A percentile compares a stretch with the other conserved stretches of the same genome.
Conservation (phyloP, 148 eudicot genomes). For the Diospyros lotus region DNA sequence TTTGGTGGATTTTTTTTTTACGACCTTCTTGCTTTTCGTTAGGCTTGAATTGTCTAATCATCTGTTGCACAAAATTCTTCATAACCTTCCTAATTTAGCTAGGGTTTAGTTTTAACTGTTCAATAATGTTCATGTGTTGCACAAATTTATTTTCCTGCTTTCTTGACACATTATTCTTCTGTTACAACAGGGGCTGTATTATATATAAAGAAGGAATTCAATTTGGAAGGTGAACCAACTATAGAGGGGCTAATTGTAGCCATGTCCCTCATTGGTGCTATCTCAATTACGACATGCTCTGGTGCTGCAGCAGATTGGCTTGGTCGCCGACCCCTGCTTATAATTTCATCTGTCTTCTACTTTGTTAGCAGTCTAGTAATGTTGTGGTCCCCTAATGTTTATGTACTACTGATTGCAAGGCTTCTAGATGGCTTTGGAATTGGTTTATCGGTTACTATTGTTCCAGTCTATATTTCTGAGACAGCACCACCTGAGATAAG, state of each 20-base stretch:
- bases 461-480: slow-evolving; percentile 28
- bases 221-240: slow-evolving; percentile 22
- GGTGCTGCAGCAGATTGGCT: slow-evolving; percentile 20
- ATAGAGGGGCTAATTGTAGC: slow-evolving; percentile 31
- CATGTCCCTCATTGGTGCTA: slow-evolving; percentile 30
- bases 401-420: slow-evolving; percentile 25
- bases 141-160: background rate
- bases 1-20: background rate
- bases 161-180: background rate
- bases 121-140: background rate
- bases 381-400: slow-evolving; percentile 28
- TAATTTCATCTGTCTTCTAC: slow-evolving; percentile 23
- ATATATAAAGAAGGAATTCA: slow-evolving; percentile 27
- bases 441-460: slow-evolving; percentile 25
- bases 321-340: slow-evolving; percentile 28
- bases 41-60: too few species aligned
- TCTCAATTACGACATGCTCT: slow-evolving; percentile 21
- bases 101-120: background rate
- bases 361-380: slow-evolving; percentile 22
- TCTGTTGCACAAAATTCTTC: too few species aligned
- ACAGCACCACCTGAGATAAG: slow-evolving; percentile 27
- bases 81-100: too few species aligned
- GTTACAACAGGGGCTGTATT: slow-evolving; percentile 20
- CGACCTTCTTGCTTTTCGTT: background rate
- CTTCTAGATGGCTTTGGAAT: slow-evolving; percentile 30